Evolutionary conservation across 768 basidiomycete genomes (phyloP).

Genomic region (Postia placenta): DNA sequence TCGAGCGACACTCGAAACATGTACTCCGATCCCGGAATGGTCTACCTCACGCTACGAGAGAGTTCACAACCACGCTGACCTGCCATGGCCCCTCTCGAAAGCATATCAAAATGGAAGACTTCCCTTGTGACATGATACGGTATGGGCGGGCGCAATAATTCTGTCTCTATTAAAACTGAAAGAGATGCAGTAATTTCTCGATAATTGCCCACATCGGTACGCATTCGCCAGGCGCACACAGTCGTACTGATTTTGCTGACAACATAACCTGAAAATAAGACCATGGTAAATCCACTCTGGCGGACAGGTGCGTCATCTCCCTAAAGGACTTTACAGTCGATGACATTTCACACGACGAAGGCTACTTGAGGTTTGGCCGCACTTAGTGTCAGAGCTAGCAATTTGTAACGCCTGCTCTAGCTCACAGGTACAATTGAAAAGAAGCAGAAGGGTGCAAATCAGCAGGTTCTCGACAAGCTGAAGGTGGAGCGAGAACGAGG

Average conservation of each 20-base stretch:
- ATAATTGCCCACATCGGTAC: constrained; percentile 94
- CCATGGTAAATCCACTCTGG: constrained; percentile 94
- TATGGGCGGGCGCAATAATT: constrained; percentile 21
- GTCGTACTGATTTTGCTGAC: no score
- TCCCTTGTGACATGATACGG: constrained; percentile 66
- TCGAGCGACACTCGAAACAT: constrained; percentile 9
- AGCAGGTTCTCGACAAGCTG: constrained; percentile 87
- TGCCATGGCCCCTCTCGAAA: constrained; percentile 18
- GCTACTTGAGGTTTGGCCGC: constrained; percentile 57
- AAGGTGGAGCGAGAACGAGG: constrained; percentile 97
- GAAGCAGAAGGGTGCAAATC: constrained; percentile 59
- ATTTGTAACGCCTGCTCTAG: constrained; percentile 34
- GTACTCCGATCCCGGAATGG: no score
- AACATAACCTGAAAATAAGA: constrained; percentile 35
- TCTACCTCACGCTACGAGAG: constrained; percentile 43
- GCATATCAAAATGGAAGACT: constrained; percentile 51
- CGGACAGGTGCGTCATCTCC: constrained; percentile 57
- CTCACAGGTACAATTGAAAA: constrained; percentile 82
- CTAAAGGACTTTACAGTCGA: background rate
- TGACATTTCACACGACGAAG: constrained; percentile 27
- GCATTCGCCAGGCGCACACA: no score
- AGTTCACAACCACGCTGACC: constrained; percentile 25
- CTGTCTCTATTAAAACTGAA: background rate
- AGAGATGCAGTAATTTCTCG: constrained; percentile 69
- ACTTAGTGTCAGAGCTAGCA: background rate